Base-by-base conservation (phyloP, 768 basidiomycete species). In the Amanita molliuscula region DNA sequence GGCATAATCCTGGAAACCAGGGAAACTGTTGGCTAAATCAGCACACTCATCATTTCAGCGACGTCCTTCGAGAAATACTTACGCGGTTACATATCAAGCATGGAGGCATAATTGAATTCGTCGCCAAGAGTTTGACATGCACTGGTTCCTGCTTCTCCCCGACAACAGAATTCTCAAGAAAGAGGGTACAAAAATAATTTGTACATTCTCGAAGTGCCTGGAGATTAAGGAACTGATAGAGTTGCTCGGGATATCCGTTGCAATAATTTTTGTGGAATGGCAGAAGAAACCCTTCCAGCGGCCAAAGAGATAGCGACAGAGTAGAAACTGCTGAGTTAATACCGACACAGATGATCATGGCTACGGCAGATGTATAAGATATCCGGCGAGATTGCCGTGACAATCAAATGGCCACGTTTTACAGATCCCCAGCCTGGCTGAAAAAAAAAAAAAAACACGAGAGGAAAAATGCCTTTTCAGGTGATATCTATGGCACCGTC, bases 161-260 rank as follows among this genome's bases (percentile, higher is more conserved):
- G 31, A 31, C 31, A 10, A 29, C 29, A 31, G 21, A 5, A 20
- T 25, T 13, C 8, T 20, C 16, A 35, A 36, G 21, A 47, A 47
- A 37, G 46, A 47, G 35, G 46, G 35, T 15, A 16, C 23, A 41
- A 48, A 40, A 28, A 28, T 36, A n/a, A 28, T 13, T 23, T 25
- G 34, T 26, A 21, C 18, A 26, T 36, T 28, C 38, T 26, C 28
- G 33, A 31, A 38, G 48, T 48, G 37, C 48, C 48, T 48, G 48
- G 47, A 11, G 37, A 38, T 48, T 26, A 40, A 33, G 48, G 38
- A 10, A 48, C 29, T 29, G 46, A 47, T 47, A 35, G 15, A 25
- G 46, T 47, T 47, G 23, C 31, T 20, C 41, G 28, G 28, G 9
- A n/a, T 31, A 29, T 9, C n/a, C 23, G 8, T 9, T 20, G 38